Conservation (phyloP, 2,329 filamentous ascomycete genomes). For the Leptographium flavum region DNA sequence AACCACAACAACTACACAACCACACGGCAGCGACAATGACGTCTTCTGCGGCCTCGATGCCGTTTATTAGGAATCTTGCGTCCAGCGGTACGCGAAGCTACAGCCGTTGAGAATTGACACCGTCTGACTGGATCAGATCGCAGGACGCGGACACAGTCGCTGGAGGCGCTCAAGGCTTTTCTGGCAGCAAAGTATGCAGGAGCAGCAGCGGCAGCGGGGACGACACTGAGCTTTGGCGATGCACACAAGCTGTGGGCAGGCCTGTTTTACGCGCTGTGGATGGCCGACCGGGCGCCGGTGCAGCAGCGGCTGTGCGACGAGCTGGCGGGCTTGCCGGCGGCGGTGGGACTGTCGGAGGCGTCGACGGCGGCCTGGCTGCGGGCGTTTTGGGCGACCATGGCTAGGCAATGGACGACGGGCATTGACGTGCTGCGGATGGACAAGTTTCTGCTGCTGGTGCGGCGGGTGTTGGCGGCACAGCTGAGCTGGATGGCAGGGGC, state of each 20-base stretch:
- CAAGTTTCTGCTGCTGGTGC: slow-evolving; percentile 79
- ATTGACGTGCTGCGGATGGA: slow-evolving; percentile 72
- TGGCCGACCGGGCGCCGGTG: slow-evolving; percentile 77
- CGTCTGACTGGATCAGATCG: slow-evolving; percentile 42
- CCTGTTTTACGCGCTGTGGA: slow-evolving; percentile 86
- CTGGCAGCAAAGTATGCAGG: slow-evolving; percentile 40
- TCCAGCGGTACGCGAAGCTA: slow-evolving; percentile 56
- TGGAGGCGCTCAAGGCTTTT: slow-evolving; percentile 64
- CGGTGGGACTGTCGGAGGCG: slow-evolving; percentile 31
- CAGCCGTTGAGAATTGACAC: neutral
- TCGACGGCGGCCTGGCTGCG: slow-evolving; percentile 35
- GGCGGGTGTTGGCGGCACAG: slow-evolving; percentile 61
- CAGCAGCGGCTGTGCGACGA: slow-evolving; percentile 73
- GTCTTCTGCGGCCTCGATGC: slow-evolving; percentile 30
- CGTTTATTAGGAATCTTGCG: slow-evolving; percentile 72
- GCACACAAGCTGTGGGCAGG: slow-evolving; percentile 88
- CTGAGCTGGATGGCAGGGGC: slow-evolving; percentile 37
- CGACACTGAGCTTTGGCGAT: slow-evolving; percentile 50
- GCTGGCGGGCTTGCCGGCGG: slow-evolving; percentile 48
- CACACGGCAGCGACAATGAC: neutral
- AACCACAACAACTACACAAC: neutral
- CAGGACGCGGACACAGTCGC: slow-evolving; percentile 60
- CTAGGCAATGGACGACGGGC: slow-evolving; percentile 51
- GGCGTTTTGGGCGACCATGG: slow-evolving; percentile 59
- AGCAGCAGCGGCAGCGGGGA: slow-evolving; percentile 25